Conservation (phyloP, 306 rosid genomes). For the Medicago truncatula region DNA sequence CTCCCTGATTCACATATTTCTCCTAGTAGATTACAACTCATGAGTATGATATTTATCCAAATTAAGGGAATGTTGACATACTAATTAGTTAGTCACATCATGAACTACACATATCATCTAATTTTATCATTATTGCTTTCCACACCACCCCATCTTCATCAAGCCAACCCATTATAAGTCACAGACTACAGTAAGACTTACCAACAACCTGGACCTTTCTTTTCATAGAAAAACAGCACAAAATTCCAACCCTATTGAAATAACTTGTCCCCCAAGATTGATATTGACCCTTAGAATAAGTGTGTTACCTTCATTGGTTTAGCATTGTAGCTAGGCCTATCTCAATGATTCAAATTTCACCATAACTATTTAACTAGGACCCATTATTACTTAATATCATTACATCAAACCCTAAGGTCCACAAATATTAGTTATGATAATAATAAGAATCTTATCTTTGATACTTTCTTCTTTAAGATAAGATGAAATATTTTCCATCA, state of each 20-base stretch:
- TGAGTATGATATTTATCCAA: constrained; percentile 38
- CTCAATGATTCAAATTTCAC: constrained; percentile 42
- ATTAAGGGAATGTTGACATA: constrained; percentile 52
- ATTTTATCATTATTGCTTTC: constrained; percentile 39
- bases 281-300: constrained; percentile 37
- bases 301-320: constrained; percentile 41
- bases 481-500: constrained; percentile 50
- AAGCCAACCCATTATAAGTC: constrained; percentile 11
- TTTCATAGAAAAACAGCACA: constrained; percentile 41
- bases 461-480: constrained; percentile 50
- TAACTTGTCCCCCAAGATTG: constrained; percentile 49
- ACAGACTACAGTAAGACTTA: constrained; percentile 27
- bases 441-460: constrained; percentile 61
- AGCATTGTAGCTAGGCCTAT: constrained; percentile 15
- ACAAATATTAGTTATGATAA: constrained; percentile 37
- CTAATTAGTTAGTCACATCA: constrained; percentile 72
- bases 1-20: not conserved
- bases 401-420: constrained; percentile 40
- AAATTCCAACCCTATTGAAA: constrained; percentile 47
- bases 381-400: constrained; percentile 48
- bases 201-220: constrained; percentile 46
- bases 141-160: constrained; percentile 27
- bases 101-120: constrained; percentile 35
- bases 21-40: constrained; percentile 1
- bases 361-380: constrained; percentile 30